Evolutionary conservation across 371 early-diverging fungal genomes (phyloP).

Genomic region (Choanephora cucurbitarum): DNA sequence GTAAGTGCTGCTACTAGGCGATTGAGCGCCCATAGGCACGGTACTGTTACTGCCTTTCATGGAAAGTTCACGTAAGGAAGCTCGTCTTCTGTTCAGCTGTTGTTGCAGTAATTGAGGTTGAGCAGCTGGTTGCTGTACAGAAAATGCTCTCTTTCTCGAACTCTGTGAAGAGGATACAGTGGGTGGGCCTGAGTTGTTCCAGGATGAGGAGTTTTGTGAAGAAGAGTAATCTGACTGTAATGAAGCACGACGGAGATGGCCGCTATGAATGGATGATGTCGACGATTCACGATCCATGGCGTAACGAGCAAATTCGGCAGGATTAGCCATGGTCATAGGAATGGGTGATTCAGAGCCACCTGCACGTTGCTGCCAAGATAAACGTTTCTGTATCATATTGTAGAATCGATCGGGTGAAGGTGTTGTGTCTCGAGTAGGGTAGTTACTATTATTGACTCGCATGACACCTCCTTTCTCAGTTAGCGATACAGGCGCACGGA

Average conservation of each 20-base stretch:
- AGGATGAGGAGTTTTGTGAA: slow-evolving; percentile 37
- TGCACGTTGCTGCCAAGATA: slow-evolving; percentile 39
- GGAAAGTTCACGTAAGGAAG: slow-evolving; percentile 41
- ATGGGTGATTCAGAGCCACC: slow-evolving; percentile 47
- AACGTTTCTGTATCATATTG: slow-evolving; percentile 42
- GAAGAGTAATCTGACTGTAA: slow-evolving; percentile 50
- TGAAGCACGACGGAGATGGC: slow-evolving; percentile 48
- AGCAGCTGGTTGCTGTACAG: slow-evolving; percentile 29
- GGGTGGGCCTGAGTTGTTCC: slow-evolving; percentile 2
- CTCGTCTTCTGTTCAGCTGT: slow-evolving; percentile 29
- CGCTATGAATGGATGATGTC: slow-evolving; percentile 52
- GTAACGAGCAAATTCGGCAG: slow-evolving; percentile 48
- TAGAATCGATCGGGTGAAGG: slow-evolving; percentile 45
- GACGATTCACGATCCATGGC: slow-evolving; percentile 50
- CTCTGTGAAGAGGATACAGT: slow-evolving; percentile 29
- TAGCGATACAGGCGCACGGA: slow-evolving; percentile 20
- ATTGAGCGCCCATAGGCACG: slow-evolving; percentile 13
- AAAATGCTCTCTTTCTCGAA: slow-evolving; percentile 31
- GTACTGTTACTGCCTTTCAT: slow-evolving; percentile 17
- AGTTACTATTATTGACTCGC: slow-evolving; percentile 16
- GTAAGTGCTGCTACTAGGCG: slow-evolving; percentile 4
- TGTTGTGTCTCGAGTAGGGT: slow-evolving; percentile 8
- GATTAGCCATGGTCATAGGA: slow-evolving; percentile 42
- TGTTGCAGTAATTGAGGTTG: slow-evolving; percentile 15
- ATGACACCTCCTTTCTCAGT: slow-evolving; percentile 21